These are phyloP conservation scores for Pythium aquatile DNA, from an alignment of 352 stramenopile species.

Conservation along the genomic window DNA sequence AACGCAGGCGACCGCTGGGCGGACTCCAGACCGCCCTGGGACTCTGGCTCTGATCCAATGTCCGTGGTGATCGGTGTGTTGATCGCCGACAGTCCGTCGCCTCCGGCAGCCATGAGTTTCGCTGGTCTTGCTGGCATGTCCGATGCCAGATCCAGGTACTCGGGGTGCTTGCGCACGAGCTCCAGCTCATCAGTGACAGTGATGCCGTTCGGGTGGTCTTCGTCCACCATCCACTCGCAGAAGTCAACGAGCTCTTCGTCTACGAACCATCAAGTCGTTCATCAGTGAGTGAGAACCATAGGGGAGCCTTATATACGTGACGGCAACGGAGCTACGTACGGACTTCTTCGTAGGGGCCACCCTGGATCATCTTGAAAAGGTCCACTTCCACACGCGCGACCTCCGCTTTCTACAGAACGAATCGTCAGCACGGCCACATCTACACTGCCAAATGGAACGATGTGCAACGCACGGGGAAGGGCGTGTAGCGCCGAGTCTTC, in stretches of 20 bases:
- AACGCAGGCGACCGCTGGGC: conserved; percentile 67
- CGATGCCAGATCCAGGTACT: conserved; percentile 69
- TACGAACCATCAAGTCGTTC: conserved; percentile 1
- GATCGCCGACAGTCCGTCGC: conserved; percentile 47
- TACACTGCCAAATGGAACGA: background rate
- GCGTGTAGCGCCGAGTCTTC: conserved; percentile 82
- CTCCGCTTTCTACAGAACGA: conserved; percentile 62
- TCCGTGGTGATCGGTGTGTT: conserved; percentile 74
- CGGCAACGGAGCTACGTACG: conserved; percentile 31
- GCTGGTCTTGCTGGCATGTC: conserved; percentile 44
- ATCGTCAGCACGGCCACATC: conserved; percentile 2
- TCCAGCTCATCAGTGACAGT: conserved; percentile 81
- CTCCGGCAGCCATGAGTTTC: conserved; percentile 22
- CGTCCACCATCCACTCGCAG: conserved; percentile 85
- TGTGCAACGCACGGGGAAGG: conserved; percentile 56
- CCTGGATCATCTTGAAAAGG: conserved; percentile 77
- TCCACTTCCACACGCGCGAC: conserved; percentile 82
- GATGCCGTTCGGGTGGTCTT: conserved; percentile 65
- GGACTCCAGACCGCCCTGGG: conserved; percentile 51
- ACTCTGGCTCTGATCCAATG: conserved; percentile 64
- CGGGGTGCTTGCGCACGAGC: conserved; percentile 76
- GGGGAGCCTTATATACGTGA: too few relatives aligned
- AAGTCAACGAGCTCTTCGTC: conserved; percentile 87
- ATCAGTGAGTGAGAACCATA: too few relatives aligned
- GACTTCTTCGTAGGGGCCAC: conserved; percentile 73